These are phyloP conservation scores for Fusarium setosum DNA, from an alignment of 2,329 filamentous ascomycete genomes.

Conservation along the genomic window DNA sequence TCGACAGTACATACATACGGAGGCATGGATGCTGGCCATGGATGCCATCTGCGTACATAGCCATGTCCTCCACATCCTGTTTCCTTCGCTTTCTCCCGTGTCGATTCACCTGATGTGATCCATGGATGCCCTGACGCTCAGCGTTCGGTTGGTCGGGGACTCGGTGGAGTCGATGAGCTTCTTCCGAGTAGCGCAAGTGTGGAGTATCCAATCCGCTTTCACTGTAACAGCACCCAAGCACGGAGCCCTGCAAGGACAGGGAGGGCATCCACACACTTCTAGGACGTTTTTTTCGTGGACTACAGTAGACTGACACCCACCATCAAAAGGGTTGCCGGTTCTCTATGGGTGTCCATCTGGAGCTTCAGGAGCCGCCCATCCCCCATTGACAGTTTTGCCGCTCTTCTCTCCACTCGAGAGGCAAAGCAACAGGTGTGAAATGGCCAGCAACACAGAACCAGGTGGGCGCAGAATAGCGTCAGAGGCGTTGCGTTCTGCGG, in stretches of 20 bases:
- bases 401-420: not conserved
- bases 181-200: conserved; percentile 39
- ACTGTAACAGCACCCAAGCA: conserved; percentile 38
- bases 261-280: conserved; percentile 30
- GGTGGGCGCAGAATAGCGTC: conserved; percentile 25
- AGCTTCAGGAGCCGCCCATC: conserved; percentile 15
- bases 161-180: conserved; percentile 39
- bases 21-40: no score
- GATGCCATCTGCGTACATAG: not conserved
- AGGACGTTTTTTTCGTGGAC: not conserved
- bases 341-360: conserved; percentile 1
- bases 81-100: conserved; percentile 13
- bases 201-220: conserved; percentile 45
- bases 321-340: conserved; percentile 3
- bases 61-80: conserved; percentile 1
- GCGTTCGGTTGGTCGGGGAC: conserved; percentile 39
- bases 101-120: conserved; percentile 40
- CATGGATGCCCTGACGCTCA: conserved; percentile 36
- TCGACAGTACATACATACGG: no score
- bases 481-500: conserved; percentile 30
- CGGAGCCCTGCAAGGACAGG: conserved; percentile 40
- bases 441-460: conserved; percentile 3
- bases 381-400: not conserved
- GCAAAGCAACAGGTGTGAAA: conserved; percentile 4
- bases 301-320: conserved; percentile 9